phyloP scores from a whole-genome alignment of 2,329 filamentous ascomycete genomes.

The Zymoseptoria ardabiliae region DNA sequence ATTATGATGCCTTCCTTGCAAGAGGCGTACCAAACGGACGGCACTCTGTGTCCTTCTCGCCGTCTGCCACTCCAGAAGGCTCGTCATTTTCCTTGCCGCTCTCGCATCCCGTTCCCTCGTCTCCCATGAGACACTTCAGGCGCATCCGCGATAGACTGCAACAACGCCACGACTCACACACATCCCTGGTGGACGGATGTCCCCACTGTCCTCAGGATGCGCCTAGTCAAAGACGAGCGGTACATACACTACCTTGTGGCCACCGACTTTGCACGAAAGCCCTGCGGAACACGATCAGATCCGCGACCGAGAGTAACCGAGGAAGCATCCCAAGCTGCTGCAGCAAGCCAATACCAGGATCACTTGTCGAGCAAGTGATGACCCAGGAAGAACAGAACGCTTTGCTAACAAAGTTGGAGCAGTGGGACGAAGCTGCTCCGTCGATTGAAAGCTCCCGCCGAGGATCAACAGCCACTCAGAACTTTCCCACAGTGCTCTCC shows the following conservation, averaged over 20 bases:
- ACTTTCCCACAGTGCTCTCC: constrained; percentile 1
- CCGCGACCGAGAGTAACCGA: constrained; percentile 25
- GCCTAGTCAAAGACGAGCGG: constrained; percentile 18
- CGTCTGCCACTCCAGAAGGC: constrained; percentile 23
- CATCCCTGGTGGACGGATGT: constrained; percentile 22
- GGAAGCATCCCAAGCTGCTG: constrained; percentile 36
- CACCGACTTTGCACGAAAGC: constrained; percentile 29
- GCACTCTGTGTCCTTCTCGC: constrained; percentile 25
- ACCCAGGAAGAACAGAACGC: constrained; percentile 33
- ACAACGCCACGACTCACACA: constrained; percentile 21
- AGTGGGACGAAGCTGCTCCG: constrained; percentile 25
- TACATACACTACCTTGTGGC: constrained; percentile 29
- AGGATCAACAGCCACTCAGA: constrained; percentile 9
- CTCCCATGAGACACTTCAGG: constrained; percentile 27
- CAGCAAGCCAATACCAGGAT: constrained; percentile 33
- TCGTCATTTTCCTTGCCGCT: constrained; percentile 28
- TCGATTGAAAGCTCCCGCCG: constrained; percentile 12
- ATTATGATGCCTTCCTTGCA: constrained; percentile 29
- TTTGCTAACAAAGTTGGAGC: constrained; percentile 26
- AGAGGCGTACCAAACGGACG: constrained; percentile 19
- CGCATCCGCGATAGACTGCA: constrained; percentile 26
- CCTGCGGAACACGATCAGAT: constrained; percentile 30
- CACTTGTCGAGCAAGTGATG: constrained; percentile 33
- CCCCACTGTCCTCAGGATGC: constrained; percentile 27
- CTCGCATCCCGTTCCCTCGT: constrained; percentile 17